Conservation (phyloP, 2,329 filamentous ascomycete genomes). For the Endothia cerciana region DNA sequence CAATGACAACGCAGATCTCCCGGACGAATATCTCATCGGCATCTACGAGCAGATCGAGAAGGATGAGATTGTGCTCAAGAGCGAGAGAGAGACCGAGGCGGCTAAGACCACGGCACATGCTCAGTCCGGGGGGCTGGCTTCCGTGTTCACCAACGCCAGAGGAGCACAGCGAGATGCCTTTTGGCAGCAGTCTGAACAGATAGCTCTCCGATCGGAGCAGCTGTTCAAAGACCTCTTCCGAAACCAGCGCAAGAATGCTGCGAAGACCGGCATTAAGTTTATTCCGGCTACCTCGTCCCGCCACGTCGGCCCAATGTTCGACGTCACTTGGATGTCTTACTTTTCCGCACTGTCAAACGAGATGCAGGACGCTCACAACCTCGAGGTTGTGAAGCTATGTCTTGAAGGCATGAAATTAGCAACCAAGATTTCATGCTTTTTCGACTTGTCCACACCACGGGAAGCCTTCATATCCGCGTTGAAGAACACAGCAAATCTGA, state of each 20-base stretch:
- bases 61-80: conserved; percentile 94
- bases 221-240: conserved; percentile 92
- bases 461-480: conserved; percentile 94
- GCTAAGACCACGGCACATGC: conserved; percentile 69
- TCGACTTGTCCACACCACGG: conserved; percentile 88
- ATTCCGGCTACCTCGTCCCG: conserved; percentile 93
- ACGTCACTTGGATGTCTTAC: conserved; percentile 99
- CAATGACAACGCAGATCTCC: conserved; percentile 92
- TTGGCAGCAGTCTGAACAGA: conserved; percentile 93
- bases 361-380: conserved; percentile 89
- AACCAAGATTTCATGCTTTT: conserved; percentile 89
- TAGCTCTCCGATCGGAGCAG: conserved; percentile 73
- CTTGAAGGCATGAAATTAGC: conserved; percentile 95
- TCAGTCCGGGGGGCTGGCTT: conserved; percentile 71
- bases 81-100: conserved; percentile 86
- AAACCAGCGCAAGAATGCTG: conserved; percentile 80
- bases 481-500: conserved; percentile 92
- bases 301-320: conserved; percentile 97
- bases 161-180: conserved; percentile 93
- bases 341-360: conserved; percentile 92
- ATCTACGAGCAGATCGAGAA: conserved; percentile 92
- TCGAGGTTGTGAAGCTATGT: conserved; percentile 89
- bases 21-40: conserved; percentile 83
- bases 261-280: conserved; percentile 72
- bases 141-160: conserved; percentile 87